Percentiles rank a stretch among this genome's conserved stretches.
These are phyloP conservation scores for Symbiodinium natans DNA, from an alignment of 73 alveolate species.

Conservation along the genomic window DNA sequence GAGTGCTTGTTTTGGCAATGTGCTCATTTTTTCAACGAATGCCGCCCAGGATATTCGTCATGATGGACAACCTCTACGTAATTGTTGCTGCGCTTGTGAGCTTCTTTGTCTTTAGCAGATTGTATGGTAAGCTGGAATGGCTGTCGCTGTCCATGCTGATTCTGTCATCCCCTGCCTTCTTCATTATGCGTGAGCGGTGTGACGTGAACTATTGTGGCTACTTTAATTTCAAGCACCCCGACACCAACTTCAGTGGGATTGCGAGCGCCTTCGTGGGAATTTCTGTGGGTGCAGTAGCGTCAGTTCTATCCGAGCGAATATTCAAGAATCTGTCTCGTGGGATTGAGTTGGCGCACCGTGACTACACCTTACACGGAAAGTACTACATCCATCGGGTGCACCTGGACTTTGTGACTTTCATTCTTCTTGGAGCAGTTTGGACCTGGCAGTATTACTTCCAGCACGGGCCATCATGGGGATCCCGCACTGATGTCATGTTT, in stretches of 20 bases:
- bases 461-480: constrained; percentile 9
- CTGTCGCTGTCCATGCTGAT: constrained; percentile 71
- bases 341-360: constrained; percentile 17
- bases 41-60: constrained; percentile 6
- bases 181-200: constrained; percentile 65
- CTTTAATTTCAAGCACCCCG: constrained; percentile 6
- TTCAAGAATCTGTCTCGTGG: constrained; percentile 57
- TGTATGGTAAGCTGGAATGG: constrained; percentile 75
- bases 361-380: constrained; percentile 37
- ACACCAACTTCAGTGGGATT: not conserved
- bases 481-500: constrained; percentile 36
- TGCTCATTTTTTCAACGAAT: not conserved
- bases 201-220: constrained; percentile 42
- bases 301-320: constrained; percentile 38
- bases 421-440: constrained; percentile 36
- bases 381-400: constrained; percentile 68
- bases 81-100: constrained; percentile 64
- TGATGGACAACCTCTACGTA: constrained; percentile 40
- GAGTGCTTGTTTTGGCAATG: too few species aligned
- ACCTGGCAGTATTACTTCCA: constrained; percentile 38
- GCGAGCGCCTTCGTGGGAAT: not conserved
- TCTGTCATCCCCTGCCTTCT: constrained; percentile 70
- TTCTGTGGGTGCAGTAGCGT: constrained; percentile 39
- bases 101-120: constrained; percentile 45
- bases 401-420: constrained; percentile 25